A percentile compares a stretch with the other conserved stretches of the same genome.
Conservation (phyloP, 192 early-diverging fungal genomes). For the Coemansia sp. region DNA sequence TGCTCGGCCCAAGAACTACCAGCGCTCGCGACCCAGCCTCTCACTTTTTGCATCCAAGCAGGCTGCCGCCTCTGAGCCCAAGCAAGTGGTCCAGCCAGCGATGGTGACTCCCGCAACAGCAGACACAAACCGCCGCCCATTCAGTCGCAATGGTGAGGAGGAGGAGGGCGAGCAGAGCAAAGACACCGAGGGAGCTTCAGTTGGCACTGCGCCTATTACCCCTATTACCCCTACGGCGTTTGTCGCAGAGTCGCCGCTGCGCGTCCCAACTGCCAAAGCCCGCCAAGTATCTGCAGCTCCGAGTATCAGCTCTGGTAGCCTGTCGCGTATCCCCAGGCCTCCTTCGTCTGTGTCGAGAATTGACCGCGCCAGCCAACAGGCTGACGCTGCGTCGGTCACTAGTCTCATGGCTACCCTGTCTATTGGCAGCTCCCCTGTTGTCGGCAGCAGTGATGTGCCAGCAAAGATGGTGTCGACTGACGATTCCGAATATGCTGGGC, state of each 20-base stretch:
- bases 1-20: neutral
- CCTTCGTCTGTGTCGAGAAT: conserved; percentile 1
- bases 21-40: conserved; percentile 3
- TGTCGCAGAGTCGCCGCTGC: conserved; percentile 2
- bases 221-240: neutral
- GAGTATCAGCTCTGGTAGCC: neutral
- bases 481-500: neutral
- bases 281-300: neutral
- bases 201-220: neutral
- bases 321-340: conserved; percentile 28
- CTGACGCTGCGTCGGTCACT: conserved; percentile 2
- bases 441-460: neutral
- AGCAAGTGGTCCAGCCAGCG: neutral
- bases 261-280: neutral
- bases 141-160: conserved; percentile 3
- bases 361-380: neutral
- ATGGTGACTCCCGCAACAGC: neutral
- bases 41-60: neutral
- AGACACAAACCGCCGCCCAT: neutral
- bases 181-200: neutral
- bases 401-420: conserved; percentile 5
- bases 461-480: neutral
- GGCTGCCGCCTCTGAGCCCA: neutral
- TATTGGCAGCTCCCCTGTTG: neutral
- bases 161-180: neutral